Percentiles rank a stretch among this genome's conserved stretches.
These are phyloP conservation scores for Craterostigma plantagineum DNA, from an alignment of 257 asterid species.

Conservation along the genomic window DNA sequence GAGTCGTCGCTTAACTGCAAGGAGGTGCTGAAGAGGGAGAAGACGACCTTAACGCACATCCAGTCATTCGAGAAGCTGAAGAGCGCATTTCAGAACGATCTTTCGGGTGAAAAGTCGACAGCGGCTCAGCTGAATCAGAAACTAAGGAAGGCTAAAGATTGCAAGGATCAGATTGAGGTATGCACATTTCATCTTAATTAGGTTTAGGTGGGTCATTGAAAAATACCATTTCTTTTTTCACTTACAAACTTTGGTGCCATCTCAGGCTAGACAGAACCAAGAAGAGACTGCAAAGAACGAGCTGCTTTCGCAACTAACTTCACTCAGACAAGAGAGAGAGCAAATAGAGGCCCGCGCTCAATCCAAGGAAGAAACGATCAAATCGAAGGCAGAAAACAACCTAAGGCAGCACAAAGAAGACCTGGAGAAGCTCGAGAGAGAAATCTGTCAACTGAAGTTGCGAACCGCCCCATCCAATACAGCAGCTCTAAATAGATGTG, in stretches of 20 bases:
- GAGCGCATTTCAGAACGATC: slow-evolving; percentile 34
- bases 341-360: slow-evolving; percentile 29
- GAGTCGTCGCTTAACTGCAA: slow-evolving; percentile 39
- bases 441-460: slow-evolving; percentile 41
- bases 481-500: slow-evolving; percentile 40
- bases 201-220: too few species aligned
- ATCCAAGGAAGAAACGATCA: slow-evolving; percentile 33
- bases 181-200: too few species aligned
- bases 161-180: slow-evolving; percentile 39
- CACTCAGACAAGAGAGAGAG: slow-evolving; percentile 33
- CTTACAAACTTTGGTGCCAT: slow-evolving; percentile 4
- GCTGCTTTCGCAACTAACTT: slow-evolving; percentile 21
- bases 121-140: slow-evolving; percentile 22
- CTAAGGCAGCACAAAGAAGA: slow-evolving; percentile 34
- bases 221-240: not conserved
- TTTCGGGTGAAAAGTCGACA: slow-evolving; percentile 26
- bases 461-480: slow-evolving; percentile 40
- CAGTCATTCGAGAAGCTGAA: slow-evolving; percentile 62
- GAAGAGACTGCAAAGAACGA: slow-evolving; percentile 33
- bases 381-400: slow-evolving; percentile 36
- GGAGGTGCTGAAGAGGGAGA: slow-evolving; percentile 47
- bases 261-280: slow-evolving; percentile 33
- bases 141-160: slow-evolving; percentile 28
- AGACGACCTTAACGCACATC: slow-evolving; percentile 21
- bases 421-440: slow-evolving; percentile 32